Conservation (phyloP, 768 basidiomycete genomes). For the Suillus cothurnatus region DNA sequence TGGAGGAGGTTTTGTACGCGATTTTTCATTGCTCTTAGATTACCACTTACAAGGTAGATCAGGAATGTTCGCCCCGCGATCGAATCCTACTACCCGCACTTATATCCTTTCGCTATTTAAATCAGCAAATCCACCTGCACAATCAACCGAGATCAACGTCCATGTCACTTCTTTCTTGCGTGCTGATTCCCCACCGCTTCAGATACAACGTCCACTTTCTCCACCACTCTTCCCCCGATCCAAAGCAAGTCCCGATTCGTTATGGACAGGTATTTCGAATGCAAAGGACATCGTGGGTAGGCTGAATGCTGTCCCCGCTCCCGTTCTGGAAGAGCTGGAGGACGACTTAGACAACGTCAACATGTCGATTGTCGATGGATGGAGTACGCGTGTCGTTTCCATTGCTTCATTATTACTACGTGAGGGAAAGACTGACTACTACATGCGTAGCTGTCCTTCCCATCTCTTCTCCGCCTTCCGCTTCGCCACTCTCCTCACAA, state of each 20-base stretch:
- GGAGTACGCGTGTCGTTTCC: constrained; percentile 48
- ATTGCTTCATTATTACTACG: background rate
- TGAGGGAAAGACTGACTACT: constrained; percentile 35
- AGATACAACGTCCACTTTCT: constrained; percentile 29
- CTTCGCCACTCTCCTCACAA: constrained; percentile 35
- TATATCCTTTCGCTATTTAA: constrained; percentile 31
- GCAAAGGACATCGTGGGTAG: constrained; percentile 32
- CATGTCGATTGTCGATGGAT: constrained; percentile 64
- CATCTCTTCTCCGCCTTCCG: constrained; percentile 44
- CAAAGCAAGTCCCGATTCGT: background rate
- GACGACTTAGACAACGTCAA: constrained; percentile 48
- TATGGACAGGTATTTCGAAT: constrained; percentile 14
- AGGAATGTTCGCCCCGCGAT: constrained; percentile 37
- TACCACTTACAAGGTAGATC: constrained; percentile 11
- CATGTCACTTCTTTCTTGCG: constrained; percentile 31
- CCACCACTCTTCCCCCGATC: constrained; percentile 50
- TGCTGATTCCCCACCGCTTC: constrained; percentile 29
- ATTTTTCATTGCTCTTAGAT: constrained; percentile 4
- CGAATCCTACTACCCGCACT: constrained; percentile 27
- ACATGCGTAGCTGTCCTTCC: constrained; percentile 33
- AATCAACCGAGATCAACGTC: constrained; percentile 20
- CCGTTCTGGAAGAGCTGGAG: constrained; percentile 41
- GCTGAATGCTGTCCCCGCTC: constrained; percentile 22
- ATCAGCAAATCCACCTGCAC: constrained; percentile 17
- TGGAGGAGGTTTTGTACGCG: constrained; percentile 46